A percentile compares a stretch with the other conserved stretches of the same genome.
Evolutionary conservation across 441 rosid species (phyloP).

Genomic region (Pelargonium australe): DNA sequence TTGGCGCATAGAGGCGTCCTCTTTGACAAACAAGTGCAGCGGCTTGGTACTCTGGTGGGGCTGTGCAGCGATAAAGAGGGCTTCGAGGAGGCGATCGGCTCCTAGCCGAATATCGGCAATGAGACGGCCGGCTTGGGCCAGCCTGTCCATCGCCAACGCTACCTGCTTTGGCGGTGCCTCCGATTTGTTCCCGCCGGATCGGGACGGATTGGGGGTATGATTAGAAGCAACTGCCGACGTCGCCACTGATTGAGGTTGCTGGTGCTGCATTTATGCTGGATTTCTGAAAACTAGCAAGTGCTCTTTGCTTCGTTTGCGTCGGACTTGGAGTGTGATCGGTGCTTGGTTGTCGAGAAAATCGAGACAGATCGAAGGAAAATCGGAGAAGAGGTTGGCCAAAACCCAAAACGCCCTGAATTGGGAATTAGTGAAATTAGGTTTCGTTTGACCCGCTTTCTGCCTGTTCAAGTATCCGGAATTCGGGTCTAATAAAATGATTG

Average conservation of each 20-base stretch:
- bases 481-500: too few relatives aligned
- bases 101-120: conserved; percentile 87
- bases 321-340: not conserved
- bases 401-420: too few relatives aligned
- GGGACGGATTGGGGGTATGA: not conserved
- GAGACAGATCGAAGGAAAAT: not conserved
- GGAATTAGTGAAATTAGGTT: too few relatives aligned
- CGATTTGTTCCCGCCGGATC: conserved; percentile 18
- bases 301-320: not conserved
- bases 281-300: not conserved
- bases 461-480: too few relatives aligned
- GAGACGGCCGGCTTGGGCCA: conserved; percentile 74
- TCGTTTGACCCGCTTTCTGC: too few relatives aligned
- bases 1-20: conserved; percentile 83
- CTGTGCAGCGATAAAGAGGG: conserved; percentile 53
- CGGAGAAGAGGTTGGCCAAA: not conserved
- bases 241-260: not conserved
- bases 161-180: conserved; percentile 98
- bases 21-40: conserved; percentile 48
- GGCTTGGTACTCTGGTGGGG: conserved; percentile 66
- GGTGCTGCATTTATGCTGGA: conserved; percentile 1
- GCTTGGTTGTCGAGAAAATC: conserved; percentile 4
- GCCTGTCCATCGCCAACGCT: conserved; percentile 88
- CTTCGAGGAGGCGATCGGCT: conserved; percentile 87
- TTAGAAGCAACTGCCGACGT: not conserved